Base-by-base conservation (phyloP, 164 flowering plant species). In the Macadamia tetraphylla region DNA sequence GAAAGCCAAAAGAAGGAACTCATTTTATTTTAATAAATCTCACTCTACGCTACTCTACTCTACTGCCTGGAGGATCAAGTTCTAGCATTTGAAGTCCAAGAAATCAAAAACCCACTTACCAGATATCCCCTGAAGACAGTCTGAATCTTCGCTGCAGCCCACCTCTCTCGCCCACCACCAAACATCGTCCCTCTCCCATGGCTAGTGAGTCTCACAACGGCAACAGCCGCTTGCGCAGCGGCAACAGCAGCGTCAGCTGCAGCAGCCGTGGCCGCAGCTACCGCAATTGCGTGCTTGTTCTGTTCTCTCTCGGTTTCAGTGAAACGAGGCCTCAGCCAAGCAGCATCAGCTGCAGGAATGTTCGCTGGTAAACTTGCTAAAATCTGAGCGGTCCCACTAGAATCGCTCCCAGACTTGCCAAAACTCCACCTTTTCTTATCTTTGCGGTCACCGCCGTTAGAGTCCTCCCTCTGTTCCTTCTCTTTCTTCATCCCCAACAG, bases 241-340 rank as follows among this genome's bases (percentile, higher is more conserved):
- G 92, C 97, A 0, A 91, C 95, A 0, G 97, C 97, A 0, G 97
- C 98, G 67, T 89, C 98, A 1, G 97, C 98, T 0, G 97, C 98
- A 0, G 96, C 96, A 0, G 98, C 96, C 0, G 98, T 91, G 18
- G 97, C 98, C 3, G 97, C 98, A 0, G 98, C 98, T 46, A 94
- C 97, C 0, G 97, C 98, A 67, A 91, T 88, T 2, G 98, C 97
- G 71, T 94, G 97, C 81, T 85, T 89, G 79, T 66, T 89, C 79
- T 87, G 96, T 70, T 89, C 92, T 58, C 82, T 80, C 66, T 88
- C 92, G 0, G 76, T 64, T 4, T 89, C 86, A 6, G 53, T 62
- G 75, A 83, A 87, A 75, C 79, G 87, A 0, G 96, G 84, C 51
- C 84, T 83, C 53, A 63, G 31, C 81, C 81, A 79, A 32, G 66